Evolutionary conservation across 2,329 filamentous ascomycete genomes (phyloP), one percentile per base, ranked within the genome.

Genomic region (Fusarium sp.): DNA sequence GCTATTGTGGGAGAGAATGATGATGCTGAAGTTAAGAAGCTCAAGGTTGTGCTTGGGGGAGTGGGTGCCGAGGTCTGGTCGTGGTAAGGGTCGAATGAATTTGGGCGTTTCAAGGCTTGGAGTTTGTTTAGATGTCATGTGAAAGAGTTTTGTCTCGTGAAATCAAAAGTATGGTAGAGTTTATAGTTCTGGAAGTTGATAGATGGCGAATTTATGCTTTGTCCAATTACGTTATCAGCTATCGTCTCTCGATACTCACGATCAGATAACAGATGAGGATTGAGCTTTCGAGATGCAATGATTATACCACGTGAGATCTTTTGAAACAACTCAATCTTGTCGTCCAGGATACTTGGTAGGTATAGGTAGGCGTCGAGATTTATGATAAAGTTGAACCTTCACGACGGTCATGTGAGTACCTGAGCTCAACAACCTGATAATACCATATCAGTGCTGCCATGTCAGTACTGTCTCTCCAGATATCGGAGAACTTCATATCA

Each of bases 41-140:
- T 71, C 15, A 70, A 50, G 37, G 38, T 74, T 31, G 60, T 74
- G 31, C 59, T 74, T 57, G 70, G 61, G n/a, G 72, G 72, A 30
- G 72, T 74, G 26, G 72, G 72, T 23, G 50, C 62, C 4, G 72
- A 74, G 31, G 68, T 74, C 30, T 74, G 72, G 72, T 70, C 70
- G 10, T 69, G 67, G 67, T 69, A 67, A 30, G 50, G 23, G 34
- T 16, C 13, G 11, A 28, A 49, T 15, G 34, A 30, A 28, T 20
- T 59, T 36, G 41, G 42, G 58, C 53, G 58, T 63, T 64, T 23
- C 9, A 18, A 37, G 46, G 34, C 20, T 40, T 28, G 50, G 57
- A 20, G 31, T 66, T 53, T 57, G 33, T 18, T 44, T n/a, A 57
- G 46, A 42, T 57, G 34, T 5, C 34, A 16, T 12, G 16, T 51